Conservation (phyloP, 371 early-diverging fungal species). For the Rhizomucor miehei region DNA sequence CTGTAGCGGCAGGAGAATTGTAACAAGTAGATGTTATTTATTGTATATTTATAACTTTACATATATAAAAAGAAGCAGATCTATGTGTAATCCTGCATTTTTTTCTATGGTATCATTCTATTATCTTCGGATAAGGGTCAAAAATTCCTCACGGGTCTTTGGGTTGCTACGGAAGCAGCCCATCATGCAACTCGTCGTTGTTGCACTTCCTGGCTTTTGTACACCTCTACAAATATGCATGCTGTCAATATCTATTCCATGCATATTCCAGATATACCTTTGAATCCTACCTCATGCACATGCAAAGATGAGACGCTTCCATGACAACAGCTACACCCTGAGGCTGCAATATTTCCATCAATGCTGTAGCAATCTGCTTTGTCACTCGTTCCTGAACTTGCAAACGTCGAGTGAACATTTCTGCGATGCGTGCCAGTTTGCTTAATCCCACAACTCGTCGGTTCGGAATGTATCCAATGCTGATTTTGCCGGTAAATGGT, state of each 20-base stretch:
- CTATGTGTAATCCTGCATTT: too few species aligned
- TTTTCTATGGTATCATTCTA: neutral
- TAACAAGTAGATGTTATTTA: neutral
- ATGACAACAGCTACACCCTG: conserved; percentile 98
- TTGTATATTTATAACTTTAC: neutral
- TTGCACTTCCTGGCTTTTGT: conserved; percentile 88
- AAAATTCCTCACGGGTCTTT: conserved; percentile 95
- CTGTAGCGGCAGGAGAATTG: conserved; percentile 9
- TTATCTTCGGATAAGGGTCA: conserved; percentile 66
- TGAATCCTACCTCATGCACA: conserved; percentile 35
- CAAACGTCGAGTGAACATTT: conserved; percentile 91
- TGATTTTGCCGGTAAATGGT: conserved; percentile 94
- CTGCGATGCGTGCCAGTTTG: conserved; percentile 97
- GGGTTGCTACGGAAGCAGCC: conserved; percentile 90
- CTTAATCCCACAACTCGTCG: conserved; percentile 92
- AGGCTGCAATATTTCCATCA: conserved; percentile 90
- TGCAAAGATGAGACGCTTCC: conserved; percentile 79
- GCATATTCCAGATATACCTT: neutral
- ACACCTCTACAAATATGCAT: conserved; percentile 33
- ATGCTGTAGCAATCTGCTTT: conserved; percentile 91
- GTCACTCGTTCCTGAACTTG: conserved; percentile 98
- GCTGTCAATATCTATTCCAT: neutral
- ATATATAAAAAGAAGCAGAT: neutral
- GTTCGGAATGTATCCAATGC: conserved; percentile 96
- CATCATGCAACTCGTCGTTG: conserved; percentile 94